Evolutionary conservation across 2,329 filamentous ascomycete species (phyloP), one percentile per base, ranked within the genome.

Genomic region (Botrytis deweyae): DNA sequence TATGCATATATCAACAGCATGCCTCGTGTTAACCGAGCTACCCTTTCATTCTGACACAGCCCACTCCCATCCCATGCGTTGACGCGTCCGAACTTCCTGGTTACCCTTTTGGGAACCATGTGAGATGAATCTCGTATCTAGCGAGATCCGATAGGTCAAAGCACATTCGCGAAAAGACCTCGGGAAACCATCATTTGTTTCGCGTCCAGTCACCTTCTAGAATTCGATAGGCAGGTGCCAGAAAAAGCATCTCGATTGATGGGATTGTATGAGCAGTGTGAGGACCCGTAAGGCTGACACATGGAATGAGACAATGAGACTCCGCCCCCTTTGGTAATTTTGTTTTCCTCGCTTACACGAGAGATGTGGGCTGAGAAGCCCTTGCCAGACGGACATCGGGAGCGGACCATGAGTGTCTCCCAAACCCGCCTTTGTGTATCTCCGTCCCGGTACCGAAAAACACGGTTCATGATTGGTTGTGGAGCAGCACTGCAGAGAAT

Each of bases 131-230:
- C 16, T 63, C 38, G 38, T 42, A 63, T 42, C 3, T 63, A 29
- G 61, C 61, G 61, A 63, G 61, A 63, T 63, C 61, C 22, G 22
- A 63, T 42, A 42, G 36, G 22, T n/a, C 61, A 63, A 63, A 40
- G 38, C 61, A 63, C 38, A 63, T 29, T 42, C 12, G 59, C 33
- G 59, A 36, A 38, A n/a, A 22, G n/a, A 18, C 36, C 4, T 40
- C 22, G 12, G 36, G 38, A 25, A n/a, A 42, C 6, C 3, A n/a
- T 63, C 36, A 63, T n/a, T 18, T 63, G 14, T 63, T 29, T 42
- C 25, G 61, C 61, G 38, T n/a, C 38, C 25, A 63, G n/a, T 29
- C 38, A 36, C 25, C 25, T 63, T 63, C 38, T 8, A 42, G 38
- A 42, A 29, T 25, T 42, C 22, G 61, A 42, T 42, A 42, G 61